Evolutionary conservation across 2,329 filamentous ascomycete species (phyloP), one percentile per base, ranked within the genome.

Genomic region (Aspergillus ustus): DNA sequence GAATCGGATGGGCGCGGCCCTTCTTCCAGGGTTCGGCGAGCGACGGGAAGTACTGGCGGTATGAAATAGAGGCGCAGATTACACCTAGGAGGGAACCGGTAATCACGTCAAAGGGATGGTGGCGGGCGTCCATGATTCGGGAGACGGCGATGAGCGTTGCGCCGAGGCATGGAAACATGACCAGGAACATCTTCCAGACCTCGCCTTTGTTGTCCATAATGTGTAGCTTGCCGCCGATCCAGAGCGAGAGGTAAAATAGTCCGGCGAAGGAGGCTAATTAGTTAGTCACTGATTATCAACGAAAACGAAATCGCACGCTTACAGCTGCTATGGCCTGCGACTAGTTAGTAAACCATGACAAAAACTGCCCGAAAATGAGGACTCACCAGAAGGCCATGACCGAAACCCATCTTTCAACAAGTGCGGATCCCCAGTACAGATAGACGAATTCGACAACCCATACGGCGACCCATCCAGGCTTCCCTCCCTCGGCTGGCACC

Each of bases 101-200:
- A 45, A 87, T 78, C 31, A 87, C 85, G 65, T 87, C 85, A 70
- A 87, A 87, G 0, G 85, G 84, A 66, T 87, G 85, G 61, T 87
- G 85, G 17, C 85, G 80, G 22, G 84, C 84, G 66, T 87, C 85
- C 85, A 87, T 87, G 60, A 87, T 87, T 49, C 85, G 82, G 15
- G 82, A 83, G 43, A 84, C 82, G 6, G 85, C 83, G 57, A 87
- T 79, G 46, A 87, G 77, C 11, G 80, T 78, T 19, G 85, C 85
- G 22, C 78, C 84, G 17, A 87, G 77, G 9, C 80, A 78, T 1
- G 85, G 85, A 4, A 83, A 74, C 62, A 85, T 74, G 44, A 86
- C 80, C 22, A 87, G 69, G 59, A 86, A 79, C 2, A 82, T 75
- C 68, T 86, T 86, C 85, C 85, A 87, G 17, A 85, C 83, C 69